These are phyloP conservation scores for Dendrobium catenatum DNA, from an alignment of 106 monocot genomes.

Conservation along the genomic window DNA sequence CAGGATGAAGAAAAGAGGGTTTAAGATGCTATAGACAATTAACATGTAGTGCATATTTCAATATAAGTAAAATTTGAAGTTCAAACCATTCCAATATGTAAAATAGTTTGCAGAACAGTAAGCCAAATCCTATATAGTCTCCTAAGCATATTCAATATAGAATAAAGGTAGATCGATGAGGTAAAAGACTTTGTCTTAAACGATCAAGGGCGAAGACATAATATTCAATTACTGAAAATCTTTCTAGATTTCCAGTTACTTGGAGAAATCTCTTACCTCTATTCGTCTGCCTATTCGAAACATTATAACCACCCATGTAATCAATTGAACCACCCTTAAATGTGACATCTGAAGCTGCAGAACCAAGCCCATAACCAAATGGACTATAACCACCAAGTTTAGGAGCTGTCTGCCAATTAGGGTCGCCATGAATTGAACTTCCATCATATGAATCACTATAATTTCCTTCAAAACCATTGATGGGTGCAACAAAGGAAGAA, in stretches of 20 bases:
- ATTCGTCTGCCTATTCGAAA: conserved; percentile 39
- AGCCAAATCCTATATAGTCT: neutral
- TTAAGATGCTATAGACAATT: too few species aligned
- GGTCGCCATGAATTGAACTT: conserved; percentile 42
- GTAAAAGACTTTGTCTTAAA: neutral
- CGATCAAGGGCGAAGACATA: neutral
- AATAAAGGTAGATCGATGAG: too few species aligned
- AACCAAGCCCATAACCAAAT: conserved; percentile 58
- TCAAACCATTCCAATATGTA: neutral
- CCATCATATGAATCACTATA: conserved; percentile 36
- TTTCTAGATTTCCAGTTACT: neutral
- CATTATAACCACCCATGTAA: conserved; percentile 47
- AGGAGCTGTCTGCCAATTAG: conserved; percentile 47
- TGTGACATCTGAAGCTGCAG: conserved; percentile 35
- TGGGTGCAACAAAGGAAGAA: conserved; percentile 26
- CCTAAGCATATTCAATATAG: neutral
- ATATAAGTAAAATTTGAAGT: too few species aligned
- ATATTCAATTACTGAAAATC: neutral
- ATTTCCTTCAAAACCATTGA: conserved; percentile 36
- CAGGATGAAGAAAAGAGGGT: too few species aligned
- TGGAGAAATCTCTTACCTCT: conserved; percentile 31
- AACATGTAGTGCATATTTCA: too few species aligned
- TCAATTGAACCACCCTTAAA: conserved; percentile 29
- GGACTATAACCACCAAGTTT: conserved; percentile 46
- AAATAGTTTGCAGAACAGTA: neutral